phyloP scores from a whole-genome alignment of 352 stramenopile genomes.

The Phytophthora citricola region DNA sequence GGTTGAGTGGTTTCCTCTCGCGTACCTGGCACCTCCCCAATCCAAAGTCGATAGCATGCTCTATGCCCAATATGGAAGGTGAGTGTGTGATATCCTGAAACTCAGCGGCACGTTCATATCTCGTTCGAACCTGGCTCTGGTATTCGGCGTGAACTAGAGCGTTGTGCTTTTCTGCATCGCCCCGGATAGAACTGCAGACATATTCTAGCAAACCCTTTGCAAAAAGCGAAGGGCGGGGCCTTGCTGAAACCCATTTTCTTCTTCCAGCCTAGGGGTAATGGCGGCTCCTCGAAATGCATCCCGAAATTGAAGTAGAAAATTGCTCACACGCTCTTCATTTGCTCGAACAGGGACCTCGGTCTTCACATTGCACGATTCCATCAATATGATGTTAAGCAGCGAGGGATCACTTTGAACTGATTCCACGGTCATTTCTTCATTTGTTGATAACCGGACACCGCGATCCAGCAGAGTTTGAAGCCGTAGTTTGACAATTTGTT shows the following conservation, averaged over 20 bases:
- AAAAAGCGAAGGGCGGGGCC: conserved; percentile 22
- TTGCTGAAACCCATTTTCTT: conserved; percentile 28
- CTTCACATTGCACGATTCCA: conserved; percentile 61
- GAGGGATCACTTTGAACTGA: conserved; percentile 24
- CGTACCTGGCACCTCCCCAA: conserved; percentile 49
- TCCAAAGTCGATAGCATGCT: conserved; percentile 43
- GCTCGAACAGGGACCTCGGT: conserved; percentile 46
- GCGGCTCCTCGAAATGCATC: conserved; percentile 71
- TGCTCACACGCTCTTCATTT: conserved; percentile 54
- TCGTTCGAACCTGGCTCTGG: conserved; percentile 60
- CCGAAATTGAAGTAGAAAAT: conserved; percentile 66
- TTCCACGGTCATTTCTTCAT: conserved; percentile 30
- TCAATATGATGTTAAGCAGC: conserved; percentile 52
- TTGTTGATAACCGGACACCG: conserved; percentile 13
- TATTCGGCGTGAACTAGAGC: conserved; percentile 52
- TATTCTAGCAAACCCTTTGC: conserved; percentile 50
- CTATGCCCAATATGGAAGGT: conserved; percentile 40
- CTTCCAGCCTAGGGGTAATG: conserved; percentile 28
- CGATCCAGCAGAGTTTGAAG: conserved; percentile 17
- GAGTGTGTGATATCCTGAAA: conserved; percentile 71
- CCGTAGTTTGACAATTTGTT: conserved; percentile 32
- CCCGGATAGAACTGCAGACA: conserved; percentile 39
- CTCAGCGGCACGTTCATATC: conserved; percentile 59
- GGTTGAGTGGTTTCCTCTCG: neutral
- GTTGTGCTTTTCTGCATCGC: conserved; percentile 55